Percentiles rank a stretch among this genome's conserved stretches.
phyloP scores from a whole-genome alignment of 106 monocot species.

The Posidonia australis region DNA sequence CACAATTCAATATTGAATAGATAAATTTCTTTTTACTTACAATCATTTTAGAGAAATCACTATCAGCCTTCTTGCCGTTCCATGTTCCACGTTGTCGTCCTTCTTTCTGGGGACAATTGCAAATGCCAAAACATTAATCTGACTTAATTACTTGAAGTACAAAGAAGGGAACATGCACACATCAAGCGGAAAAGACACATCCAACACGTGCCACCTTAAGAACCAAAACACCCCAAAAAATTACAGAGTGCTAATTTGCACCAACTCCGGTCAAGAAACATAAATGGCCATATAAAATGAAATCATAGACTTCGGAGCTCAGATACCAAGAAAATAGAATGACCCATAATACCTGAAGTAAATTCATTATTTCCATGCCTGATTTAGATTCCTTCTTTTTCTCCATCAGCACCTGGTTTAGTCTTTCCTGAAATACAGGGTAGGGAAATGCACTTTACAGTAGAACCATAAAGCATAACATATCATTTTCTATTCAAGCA shows the following conservation, averaged over 20 bases:
- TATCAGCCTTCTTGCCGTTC: constrained; percentile 98
- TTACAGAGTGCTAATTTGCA: no score
- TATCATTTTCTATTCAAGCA: not conserved
- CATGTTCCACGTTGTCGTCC: constrained; percentile 96
- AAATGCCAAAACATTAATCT: not conserved
- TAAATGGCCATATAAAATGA: no score
- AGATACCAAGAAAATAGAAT: no score
- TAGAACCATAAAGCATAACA: not conserved
- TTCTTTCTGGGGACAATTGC: constrained; percentile 56
- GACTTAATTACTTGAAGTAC: not conserved
- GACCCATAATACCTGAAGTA: constrained; percentile 73
- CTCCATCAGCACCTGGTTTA: constrained; percentile 97
- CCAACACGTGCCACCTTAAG: no score
- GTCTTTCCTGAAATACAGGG: constrained; percentile 54
- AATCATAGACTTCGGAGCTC: no score
- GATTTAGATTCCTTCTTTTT: constrained; percentile 98
- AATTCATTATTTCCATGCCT: constrained; percentile 99
- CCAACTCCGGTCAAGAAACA: no score
- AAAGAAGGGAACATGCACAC: not conserved
- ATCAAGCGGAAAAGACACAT: not conserved
- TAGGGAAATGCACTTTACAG: not conserved
- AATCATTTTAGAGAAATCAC: constrained; percentile 94
- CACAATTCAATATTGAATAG: not conserved
- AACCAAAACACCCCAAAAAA: no score
- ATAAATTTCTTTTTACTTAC: constrained; percentile 31